A percentile compares a stretch with the other conserved stretches of the same genome.
phyloP scores from a whole-genome alignment of 2,329 filamentous ascomycete species.

The Daldinia sp. region DNA sequence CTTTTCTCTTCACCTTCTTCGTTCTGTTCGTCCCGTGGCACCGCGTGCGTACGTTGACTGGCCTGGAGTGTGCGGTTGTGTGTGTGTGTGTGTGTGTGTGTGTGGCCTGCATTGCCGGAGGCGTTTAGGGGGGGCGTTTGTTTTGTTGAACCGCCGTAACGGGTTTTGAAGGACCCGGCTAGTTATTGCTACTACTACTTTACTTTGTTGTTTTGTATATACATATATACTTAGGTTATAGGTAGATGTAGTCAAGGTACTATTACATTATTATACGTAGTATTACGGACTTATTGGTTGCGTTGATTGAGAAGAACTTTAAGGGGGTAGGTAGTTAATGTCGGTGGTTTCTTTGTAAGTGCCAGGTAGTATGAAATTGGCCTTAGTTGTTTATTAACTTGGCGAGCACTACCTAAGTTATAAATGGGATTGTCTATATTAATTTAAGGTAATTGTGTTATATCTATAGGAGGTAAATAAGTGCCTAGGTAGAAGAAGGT shows the following conservation, averaged over 20 bases:
- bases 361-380: background rate
- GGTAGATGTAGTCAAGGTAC: background rate
- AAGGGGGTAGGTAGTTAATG: background rate
- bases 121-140: conserved; percentile 34
- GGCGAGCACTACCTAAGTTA: background rate
- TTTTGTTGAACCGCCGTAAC: background rate
- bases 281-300: background rate
- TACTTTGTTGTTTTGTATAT: conserved; percentile 28
- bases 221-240: no score
- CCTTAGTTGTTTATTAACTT: background rate
- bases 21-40: background rate
- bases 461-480: background rate
- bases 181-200: no score
- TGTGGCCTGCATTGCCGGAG: conserved; percentile 39
- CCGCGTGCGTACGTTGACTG: background rate
- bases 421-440: background rate
- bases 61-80: background rate
- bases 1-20: background rate
- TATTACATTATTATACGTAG: background rate
- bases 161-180: conserved; percentile 25
- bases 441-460: background rate
- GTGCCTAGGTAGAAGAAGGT: no score
- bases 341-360: background rate
- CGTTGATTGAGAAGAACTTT: background rate
- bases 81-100: background rate